Evolutionary conservation across 2,329 filamentous ascomycete species (phyloP), one percentile per base, ranked within the genome.

Genomic region (Plectosphaerella cucumerina): DNA sequence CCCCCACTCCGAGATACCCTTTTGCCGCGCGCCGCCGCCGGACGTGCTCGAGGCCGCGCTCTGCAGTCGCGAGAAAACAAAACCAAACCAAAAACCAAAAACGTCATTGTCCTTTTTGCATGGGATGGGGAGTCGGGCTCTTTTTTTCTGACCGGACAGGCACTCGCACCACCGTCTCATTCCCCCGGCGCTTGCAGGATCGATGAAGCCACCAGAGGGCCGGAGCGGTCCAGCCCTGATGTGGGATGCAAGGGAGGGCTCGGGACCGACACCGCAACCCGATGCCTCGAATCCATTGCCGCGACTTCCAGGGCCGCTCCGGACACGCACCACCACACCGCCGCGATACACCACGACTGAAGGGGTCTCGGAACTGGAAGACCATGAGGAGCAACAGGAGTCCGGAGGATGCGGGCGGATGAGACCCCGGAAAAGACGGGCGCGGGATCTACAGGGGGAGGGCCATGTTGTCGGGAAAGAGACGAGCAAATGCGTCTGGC

Each of bases 101-200:
- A 20, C 10, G 18, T 42, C 39, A 52, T 52, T 59, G 49, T 59
- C 62, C 63, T 59, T 62, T 59, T 66, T 58, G 68, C 69, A 71
- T 68, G 58, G 65, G 63, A 65, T 53, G 64, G 62, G 63, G 68
- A 70, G 66, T 69, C 64, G 62, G 64, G 60, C 39, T 31, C 26
- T 45, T 45, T 34, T 47, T 14, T 35, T 69, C 61, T 67, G 60
- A 60, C 61, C 65, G 64, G 58, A 61, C 55, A 58, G 39, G 39
- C 39, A 42, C 39, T 42, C 18, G 55, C 55, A 58, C 53, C 52
- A 58, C 43, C 26, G 26, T 31, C 26, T 31, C 26, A 31, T 31
- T 31, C 26, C 26, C 26, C 26, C 26, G 26, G 26, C 26, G 26
- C 26, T n/a, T 31, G 26, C 26, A 31, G 26, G 26, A 31, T 11